Evolutionary conservation across 345 rosid species (phyloP).

Genomic region (Cardiospermum halicacabum): DNA sequence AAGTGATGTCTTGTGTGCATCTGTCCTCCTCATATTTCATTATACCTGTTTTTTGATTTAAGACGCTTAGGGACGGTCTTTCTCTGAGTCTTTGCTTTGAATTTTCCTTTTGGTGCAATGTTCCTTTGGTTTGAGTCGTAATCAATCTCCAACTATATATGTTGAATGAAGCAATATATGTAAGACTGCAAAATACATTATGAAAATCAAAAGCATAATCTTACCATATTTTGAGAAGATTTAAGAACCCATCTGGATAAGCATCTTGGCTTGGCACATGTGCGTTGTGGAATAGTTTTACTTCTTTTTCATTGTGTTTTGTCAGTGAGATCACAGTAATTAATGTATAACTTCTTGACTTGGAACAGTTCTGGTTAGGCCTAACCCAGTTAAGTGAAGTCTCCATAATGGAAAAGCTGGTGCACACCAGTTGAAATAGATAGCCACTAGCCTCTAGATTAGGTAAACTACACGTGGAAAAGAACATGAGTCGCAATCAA

Average conservation of each 20-base stretch:
- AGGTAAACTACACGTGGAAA: conserved; percentile 87
- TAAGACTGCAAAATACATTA: neutral
- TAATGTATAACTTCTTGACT: conserved; percentile 7
- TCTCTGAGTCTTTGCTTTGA: neutral
- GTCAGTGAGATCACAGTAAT: conserved; percentile 9
- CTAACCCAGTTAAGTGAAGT: conserved; percentile 31
- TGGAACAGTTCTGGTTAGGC: conserved; percentile 39
- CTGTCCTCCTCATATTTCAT: neutral
- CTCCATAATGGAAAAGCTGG: conserved; percentile 30
- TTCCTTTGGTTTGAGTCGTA: neutral
- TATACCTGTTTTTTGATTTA: neutral
- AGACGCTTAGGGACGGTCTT: neutral
- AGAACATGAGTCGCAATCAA: conserved; percentile 43
- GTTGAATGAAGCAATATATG: neutral
- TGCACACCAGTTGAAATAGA: conserved; percentile 42
- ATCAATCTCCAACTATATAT: neutral
- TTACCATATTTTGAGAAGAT: neutral
- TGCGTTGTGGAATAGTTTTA: neutral
- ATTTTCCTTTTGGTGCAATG: neutral
- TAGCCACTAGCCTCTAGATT: conserved; percentile 35
- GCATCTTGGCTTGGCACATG: neutral
- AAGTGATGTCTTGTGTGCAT: neutral
- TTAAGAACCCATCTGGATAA: neutral
- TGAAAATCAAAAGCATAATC: neutral
- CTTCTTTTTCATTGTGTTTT: neutral